Evolutionary conservation across 2,329 filamentous ascomycete species (phyloP), one percentile per base, ranked within the genome.

Genomic region (Epichloe uncinata): DNA sequence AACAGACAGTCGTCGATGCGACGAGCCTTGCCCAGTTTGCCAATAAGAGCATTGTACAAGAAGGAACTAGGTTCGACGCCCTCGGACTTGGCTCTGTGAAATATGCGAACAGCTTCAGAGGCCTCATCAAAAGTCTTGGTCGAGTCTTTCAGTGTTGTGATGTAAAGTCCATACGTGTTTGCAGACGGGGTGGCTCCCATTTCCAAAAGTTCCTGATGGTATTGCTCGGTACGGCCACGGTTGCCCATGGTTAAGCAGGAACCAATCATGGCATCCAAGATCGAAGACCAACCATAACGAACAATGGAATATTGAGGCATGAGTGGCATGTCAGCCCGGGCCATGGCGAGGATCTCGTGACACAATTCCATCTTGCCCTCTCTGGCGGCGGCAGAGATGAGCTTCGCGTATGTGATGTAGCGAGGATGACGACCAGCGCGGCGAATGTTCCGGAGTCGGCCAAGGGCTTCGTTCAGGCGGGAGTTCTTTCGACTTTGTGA

Each of bases 101-200:
- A 98, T 66, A 98, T 95, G 71, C 94, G 94, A 63, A 97, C 85
- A 50, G 93, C 93, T 66, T 97, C 93, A 8, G 89, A 89, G 11
- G 93, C 93, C 67, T 98, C 93, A 61, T 98, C 93, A 57, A 96
- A 97, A 0, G 90, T 97, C 78, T 95, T 95, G 56, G 88, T 88
- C 1, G 88, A 95, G 63, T 95, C 91, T 73, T 97, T 96, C 54
- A 98, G 75, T 2, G 91, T 97, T n/a, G 94, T 97, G 69, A 98
- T 98, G 75, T 97, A 98, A 16, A 98, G 79, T 52, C 93, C 93
- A 59, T 94, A 98, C 0, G 93, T 98, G 73, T 98, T 98, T 42
- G 93, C 93, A 2, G 91, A 95, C 15, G 93, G 93, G 9, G 90
- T 84, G 53, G 86, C 82, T 45, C 91, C 91, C 74, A 97, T 93